Evolutionary conservation across 441 rosid genomes (phyloP), one percentile per base, ranked within the genome.

Genomic region (Syzygium malaccense): DNA sequence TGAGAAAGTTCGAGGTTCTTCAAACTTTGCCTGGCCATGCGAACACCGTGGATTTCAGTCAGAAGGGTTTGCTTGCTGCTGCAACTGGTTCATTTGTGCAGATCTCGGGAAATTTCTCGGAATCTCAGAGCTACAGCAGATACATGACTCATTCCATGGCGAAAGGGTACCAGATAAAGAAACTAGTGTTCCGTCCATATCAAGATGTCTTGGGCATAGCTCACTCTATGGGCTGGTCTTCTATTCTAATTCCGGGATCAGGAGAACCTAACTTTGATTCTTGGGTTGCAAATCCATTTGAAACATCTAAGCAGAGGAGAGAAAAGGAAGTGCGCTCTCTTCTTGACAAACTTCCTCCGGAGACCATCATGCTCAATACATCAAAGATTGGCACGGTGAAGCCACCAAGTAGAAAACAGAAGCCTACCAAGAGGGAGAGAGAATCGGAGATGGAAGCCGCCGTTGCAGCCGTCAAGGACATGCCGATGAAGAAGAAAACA

Each of bases 201-300:
- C 99, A 98, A 90, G 99, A 98, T 88, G 97, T 94, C 78, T 90
- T 97, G 33, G 94, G 95, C 87, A 94, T 98, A 55, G 98, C 98
- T 58, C 99, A 98, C 90, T 97, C 99, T 14, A 94, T 91, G 95
- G 99, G 99, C 25, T 98, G 98, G 98, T 96, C 98, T 37, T 95
- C 98, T 75, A 94, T 97, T 89, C 95, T 96, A 4, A 90, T 95
- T 56, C 99, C 99, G 0, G 98, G 99, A 58, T 94, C 99, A 20
- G 99, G 99, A 66, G 99, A 98, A 89, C 98, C 99, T 14, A 98
- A 98, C 93, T 97, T 97, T 3, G 99, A 97, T 91, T 92, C 98
- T 13, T 97, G 98, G 98, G 95, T 98, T 48, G 99, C 98, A 84
- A 98, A 97, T 87, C 99, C 98, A 2, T 96, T 94, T 41, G 99